Evolutionary conservation across 2,329 filamentous ascomycete genomes (phyloP).

Genomic region (Hymenoscyphus salicellus): DNA sequence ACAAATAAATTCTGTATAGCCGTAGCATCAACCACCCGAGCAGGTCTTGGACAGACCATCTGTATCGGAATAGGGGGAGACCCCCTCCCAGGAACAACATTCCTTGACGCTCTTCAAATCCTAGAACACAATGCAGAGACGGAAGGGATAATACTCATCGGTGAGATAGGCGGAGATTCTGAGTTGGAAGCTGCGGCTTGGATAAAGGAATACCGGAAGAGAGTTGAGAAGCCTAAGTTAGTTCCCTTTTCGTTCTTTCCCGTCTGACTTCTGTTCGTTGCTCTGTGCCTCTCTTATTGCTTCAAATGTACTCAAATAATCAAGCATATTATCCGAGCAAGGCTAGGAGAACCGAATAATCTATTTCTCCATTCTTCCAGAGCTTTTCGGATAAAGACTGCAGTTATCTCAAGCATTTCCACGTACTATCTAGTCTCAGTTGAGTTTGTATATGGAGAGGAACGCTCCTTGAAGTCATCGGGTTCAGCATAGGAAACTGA

Average conservation of each 20-base stretch:
- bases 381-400: no score
- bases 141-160: constrained; percentile 64
- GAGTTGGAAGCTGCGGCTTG: constrained; percentile 70
- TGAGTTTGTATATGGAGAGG: no score
- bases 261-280: no score
- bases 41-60: constrained; percentile 68
- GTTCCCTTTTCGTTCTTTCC: constrained; percentile 21
- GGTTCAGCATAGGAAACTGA: background rate
- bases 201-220: constrained; percentile 63
- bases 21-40: constrained; percentile 66
- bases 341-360: no score
- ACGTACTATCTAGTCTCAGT: no score
- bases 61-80: constrained; percentile 74
- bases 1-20: constrained; percentile 38
- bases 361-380: no score
- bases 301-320: no score
- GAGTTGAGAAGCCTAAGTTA: constrained; percentile 61
- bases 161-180: constrained; percentile 64
- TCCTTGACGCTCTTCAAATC: constrained; percentile 65
- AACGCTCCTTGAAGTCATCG: background rate
- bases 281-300: no score
- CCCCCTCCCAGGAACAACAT: constrained; percentile 68
- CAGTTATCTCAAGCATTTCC: no score
- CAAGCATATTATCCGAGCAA: no score
- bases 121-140: constrained; percentile 65